phyloP scores from a whole-genome alignment of 257 asterid species.

The Cruciata laevipes region DNA sequence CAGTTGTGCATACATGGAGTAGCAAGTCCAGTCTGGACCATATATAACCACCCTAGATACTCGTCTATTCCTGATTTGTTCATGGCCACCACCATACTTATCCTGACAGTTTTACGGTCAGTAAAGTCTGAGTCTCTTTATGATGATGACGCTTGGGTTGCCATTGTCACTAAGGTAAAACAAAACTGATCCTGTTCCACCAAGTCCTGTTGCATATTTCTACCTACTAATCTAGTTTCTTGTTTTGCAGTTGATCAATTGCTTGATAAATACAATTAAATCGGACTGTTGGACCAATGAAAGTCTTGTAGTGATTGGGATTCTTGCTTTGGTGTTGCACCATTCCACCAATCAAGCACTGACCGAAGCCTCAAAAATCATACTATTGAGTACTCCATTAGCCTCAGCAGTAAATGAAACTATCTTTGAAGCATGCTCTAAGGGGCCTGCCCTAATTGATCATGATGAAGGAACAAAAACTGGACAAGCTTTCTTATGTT shows the following conservation, averaged over 20 bases:
- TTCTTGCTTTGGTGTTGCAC: slow-evolving; percentile 61
- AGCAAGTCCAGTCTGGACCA: slow-evolving; percentile 40
- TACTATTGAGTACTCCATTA: slow-evolving; percentile 55
- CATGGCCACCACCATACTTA: slow-evolving; percentile 42
- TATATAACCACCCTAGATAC: slow-evolving; percentile 31
- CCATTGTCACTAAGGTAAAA: slow-evolving; percentile 53
- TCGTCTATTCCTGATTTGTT: slow-evolving; percentile 40
- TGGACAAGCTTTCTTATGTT: slow-evolving; percentile 51
- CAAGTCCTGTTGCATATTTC: neutral
- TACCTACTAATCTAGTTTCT: slow-evolving; percentile 16
- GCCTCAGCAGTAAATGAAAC: slow-evolving; percentile 34
- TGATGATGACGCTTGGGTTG: slow-evolving; percentile 59
- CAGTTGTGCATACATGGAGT: slow-evolving; percentile 65
- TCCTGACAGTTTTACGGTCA: slow-evolving; percentile 42
- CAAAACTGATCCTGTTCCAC: neutral
- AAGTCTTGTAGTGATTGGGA: slow-evolving; percentile 44
- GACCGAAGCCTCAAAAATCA: slow-evolving; percentile 66
- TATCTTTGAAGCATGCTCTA: slow-evolving; percentile 56
- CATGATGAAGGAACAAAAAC: slow-evolving; percentile 55
- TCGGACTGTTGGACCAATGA: slow-evolving; percentile 58
- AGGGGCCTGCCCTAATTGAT: slow-evolving; percentile 68
- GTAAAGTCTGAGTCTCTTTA: slow-evolving; percentile 51
- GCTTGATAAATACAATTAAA: slow-evolving; percentile 35
- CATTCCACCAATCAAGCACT: slow-evolving; percentile 60
- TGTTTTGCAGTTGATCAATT: slow-evolving; percentile 50